Evolutionary conservation across 495 filamentous ascomycete species (phyloP).

Genomic region (Hypoxylon fragiforme): DNA sequence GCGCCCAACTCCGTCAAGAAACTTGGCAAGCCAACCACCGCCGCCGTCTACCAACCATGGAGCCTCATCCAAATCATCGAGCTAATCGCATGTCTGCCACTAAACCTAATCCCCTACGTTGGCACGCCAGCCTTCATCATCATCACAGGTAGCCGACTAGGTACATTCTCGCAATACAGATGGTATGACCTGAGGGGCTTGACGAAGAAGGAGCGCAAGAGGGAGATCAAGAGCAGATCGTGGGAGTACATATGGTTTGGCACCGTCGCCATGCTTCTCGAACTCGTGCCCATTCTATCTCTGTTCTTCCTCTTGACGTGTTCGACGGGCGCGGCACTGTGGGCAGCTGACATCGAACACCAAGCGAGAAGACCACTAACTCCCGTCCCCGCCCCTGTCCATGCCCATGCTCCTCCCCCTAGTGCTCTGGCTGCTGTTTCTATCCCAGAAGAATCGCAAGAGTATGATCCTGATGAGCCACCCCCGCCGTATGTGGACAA

Average conservation of each 20-base stretch:
- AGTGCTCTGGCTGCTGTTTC: neutral
- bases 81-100: constrained; percentile 75
- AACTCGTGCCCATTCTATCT: constrained; percentile 82
- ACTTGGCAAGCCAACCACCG: constrained; percentile 71
- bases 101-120: constrained; percentile 87
- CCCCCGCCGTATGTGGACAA: constrained; percentile 40
- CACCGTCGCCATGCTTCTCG: constrained; percentile 56
- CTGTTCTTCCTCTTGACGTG: constrained; percentile 87
- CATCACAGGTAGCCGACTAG: constrained; percentile 63
- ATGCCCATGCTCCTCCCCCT: neutral
- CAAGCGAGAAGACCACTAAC: constrained; percentile 18
- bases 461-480: constrained; percentile 35
- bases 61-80: constrained; percentile 77
- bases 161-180: constrained; percentile 61
- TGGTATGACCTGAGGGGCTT: constrained; percentile 86
- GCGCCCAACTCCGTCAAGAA: constrained; percentile 65
- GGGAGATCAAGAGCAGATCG: constrained; percentile 64
- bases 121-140: constrained; percentile 80
- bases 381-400: neutral
- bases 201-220: constrained; percentile 61
- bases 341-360: constrained; percentile 66
- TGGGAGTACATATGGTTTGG: constrained; percentile 70
- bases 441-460: constrained; percentile 14
- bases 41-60: constrained; percentile 69
- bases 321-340: constrained; percentile 78